A percentile compares a stretch with the other conserved stretches of the same genome.
Evolutionary conservation across 139 green algal genomes (phyloP).

Genomic region (Picochlorum sp.): DNA sequence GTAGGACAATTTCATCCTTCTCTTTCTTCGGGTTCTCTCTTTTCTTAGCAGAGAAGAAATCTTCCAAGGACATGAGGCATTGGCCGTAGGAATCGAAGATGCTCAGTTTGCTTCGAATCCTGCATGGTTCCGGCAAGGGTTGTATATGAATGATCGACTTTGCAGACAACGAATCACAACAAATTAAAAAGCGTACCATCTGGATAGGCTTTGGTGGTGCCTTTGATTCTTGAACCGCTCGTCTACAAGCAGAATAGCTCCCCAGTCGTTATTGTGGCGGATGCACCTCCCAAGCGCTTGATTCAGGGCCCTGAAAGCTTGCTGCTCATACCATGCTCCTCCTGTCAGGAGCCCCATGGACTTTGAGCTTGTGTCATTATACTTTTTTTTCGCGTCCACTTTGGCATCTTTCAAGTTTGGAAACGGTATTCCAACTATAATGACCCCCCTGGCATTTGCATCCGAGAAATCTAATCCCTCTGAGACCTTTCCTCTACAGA

Average conservation of each 20-base stretch:
- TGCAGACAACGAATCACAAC: background rate
- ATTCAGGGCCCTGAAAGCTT: conserved; percentile 78
- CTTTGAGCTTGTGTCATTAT: conserved; percentile 45
- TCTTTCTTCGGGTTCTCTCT: background rate
- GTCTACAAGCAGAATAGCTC: conserved; percentile 90
- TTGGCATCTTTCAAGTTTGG: conserved; percentile 72
- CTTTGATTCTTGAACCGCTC: conserved; percentile 50
- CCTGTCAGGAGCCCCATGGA: conserved; percentile 42
- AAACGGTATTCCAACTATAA: conserved; percentile 91
- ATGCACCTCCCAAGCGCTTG: conserved; percentile 87
- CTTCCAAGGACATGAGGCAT: background rate
- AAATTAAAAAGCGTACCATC: conserved; percentile 40
- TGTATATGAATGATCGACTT: background rate
- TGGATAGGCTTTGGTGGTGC: conserved; percentile 48
- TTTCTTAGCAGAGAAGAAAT: conserved; percentile 3
- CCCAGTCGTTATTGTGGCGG: conserved; percentile 84
- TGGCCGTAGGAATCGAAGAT: background rate
- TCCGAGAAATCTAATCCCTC: conserved; percentile 97
- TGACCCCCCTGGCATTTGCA: conserved; percentile 71
- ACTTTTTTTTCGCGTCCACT: conserved; percentile 69
- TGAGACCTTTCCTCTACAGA: conserved; percentile 91
- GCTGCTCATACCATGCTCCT: conserved; percentile 82
- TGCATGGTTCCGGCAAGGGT: background rate
- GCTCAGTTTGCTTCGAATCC: background rate
- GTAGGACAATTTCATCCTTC: background rate